These are phyloP conservation scores for Haplographium delicatum DNA, from an alignment of 495 filamentous ascomycete genomes.

Conservation along the genomic window DNA sequence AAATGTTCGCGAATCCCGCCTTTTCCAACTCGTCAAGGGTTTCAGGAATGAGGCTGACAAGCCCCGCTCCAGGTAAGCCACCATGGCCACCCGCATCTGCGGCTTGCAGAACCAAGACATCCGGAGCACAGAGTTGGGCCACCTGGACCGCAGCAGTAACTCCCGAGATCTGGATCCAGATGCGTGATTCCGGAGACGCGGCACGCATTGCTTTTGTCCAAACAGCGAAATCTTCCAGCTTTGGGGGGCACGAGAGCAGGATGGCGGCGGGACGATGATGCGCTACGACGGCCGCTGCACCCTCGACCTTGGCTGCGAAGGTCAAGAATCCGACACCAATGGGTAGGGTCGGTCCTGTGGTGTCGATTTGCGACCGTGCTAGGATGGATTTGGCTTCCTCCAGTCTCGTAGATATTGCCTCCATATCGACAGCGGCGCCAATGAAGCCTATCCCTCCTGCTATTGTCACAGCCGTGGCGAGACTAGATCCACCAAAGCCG, in stretches of 20 bases:
- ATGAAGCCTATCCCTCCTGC: constrained; percentile 55
- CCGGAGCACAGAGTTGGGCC: constrained; percentile 36
- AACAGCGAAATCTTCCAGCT: constrained; percentile 39
- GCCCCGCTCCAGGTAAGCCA: constrained; percentile 39
- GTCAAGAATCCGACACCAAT: constrained; percentile 58
- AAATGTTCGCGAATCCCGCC: constrained; percentile 28
- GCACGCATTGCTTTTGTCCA: constrained; percentile 50
- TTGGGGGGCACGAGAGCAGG: constrained; percentile 62
- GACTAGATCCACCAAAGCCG: constrained; percentile 52
- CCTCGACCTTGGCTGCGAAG: constrained; percentile 43
- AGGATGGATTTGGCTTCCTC: not conserved
- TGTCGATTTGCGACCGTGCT: not conserved
- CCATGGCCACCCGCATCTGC: constrained; percentile 67
- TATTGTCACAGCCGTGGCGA: constrained; percentile 51
- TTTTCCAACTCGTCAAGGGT: constrained; percentile 41
- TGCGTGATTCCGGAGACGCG: constrained; percentile 33
- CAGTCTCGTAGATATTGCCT: constrained; percentile 9
- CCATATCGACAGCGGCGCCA: constrained; percentile 29
- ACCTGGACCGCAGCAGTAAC: constrained; percentile 47
- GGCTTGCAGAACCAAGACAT: constrained; percentile 68
- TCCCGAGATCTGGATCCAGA: constrained; percentile 65
- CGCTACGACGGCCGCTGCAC: constrained; percentile 33
- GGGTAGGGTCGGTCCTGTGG: constrained; percentile 34
- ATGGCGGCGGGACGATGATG: constrained; percentile 53
- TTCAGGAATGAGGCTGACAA: constrained; percentile 25